These are phyloP conservation scores for Endoconidiophora laricicola DNA, from an alignment of 2,329 filamentous ascomycete species.

Conservation along the genomic window DNA sequence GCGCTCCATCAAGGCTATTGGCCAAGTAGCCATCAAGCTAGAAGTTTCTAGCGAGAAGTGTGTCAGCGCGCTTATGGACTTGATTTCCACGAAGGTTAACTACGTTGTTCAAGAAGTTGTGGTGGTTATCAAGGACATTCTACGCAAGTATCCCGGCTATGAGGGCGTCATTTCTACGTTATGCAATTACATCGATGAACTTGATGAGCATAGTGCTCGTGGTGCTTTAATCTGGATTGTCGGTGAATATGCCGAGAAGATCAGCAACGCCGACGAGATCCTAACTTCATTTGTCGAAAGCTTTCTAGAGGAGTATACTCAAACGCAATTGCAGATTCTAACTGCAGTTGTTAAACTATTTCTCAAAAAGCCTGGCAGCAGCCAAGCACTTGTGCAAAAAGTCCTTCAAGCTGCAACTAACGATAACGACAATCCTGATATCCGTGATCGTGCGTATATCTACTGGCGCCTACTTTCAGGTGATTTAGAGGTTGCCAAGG, in stretches of 20 bases:
- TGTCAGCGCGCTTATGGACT: constrained; percentile 78
- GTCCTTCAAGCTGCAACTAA: constrained; percentile 84
- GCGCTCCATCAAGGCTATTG: constrained; percentile 86
- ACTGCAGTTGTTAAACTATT: constrained; percentile 96
- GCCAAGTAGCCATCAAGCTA: constrained; percentile 97
- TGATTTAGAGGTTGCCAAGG: constrained; percentile 79
- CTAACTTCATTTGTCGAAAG: constrained; percentile 78
- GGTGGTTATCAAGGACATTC: constrained; percentile 98
- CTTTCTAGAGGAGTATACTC: constrained; percentile 92
- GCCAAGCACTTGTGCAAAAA: constrained; percentile 81
- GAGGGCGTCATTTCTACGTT: constrained; percentile 94
- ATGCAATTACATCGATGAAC: constrained; percentile 89
- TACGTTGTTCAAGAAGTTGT: constrained; percentile 97
- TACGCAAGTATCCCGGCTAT: constrained; percentile 93
- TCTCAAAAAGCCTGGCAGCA: constrained; percentile 86
- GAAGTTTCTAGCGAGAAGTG: constrained; percentile 89
- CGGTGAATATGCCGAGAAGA: constrained; percentile 97
- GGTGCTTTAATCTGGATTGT: constrained; percentile 97
- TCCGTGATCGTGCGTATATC: constrained; percentile 89
- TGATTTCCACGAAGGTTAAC: constrained; percentile 96
- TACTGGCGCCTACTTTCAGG: constrained; percentile 95
- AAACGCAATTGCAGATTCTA: constrained; percentile 96
- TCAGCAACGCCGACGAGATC: constrained; percentile 95
- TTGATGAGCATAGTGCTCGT: constrained; percentile 84
- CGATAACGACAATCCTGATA: constrained; percentile 94